These are phyloP conservation scores for Xylariaceae sp. DNA, from an alignment of 2,329 filamentous ascomycete genomes.

Conservation along the genomic window DNA sequence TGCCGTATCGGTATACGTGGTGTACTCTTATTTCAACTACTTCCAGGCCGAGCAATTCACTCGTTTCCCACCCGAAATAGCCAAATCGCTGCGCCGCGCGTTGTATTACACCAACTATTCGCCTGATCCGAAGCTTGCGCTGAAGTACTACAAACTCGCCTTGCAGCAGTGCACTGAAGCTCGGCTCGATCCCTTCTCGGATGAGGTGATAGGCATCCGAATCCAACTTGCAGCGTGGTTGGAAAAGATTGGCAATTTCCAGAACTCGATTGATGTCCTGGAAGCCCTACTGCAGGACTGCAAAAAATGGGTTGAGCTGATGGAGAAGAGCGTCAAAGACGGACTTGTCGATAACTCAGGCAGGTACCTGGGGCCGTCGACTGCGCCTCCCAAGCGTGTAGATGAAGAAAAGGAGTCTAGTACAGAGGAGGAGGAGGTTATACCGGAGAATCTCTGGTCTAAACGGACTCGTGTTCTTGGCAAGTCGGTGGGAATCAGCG, in stretches of 20 bases:
- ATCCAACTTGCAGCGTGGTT: slow-evolving; percentile 75
- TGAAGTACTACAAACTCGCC: slow-evolving; percentile 79
- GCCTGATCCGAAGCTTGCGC: slow-evolving; percentile 67
- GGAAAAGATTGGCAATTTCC: slow-evolving; percentile 67
- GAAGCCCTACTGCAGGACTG: slow-evolving; percentile 71
- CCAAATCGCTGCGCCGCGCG: slow-evolving; percentile 73
- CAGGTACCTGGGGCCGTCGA: slow-evolving; percentile 23
- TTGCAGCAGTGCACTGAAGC: slow-evolving; percentile 66
- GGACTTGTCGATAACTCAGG: slow-evolving; percentile 41
- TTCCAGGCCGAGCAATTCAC: slow-evolving; percentile 53
- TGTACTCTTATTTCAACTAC: slow-evolving; percentile 46
- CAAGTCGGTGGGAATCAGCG: slow-evolving; percentile 68
- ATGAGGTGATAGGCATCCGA: slow-evolving; percentile 86
- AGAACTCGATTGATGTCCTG: slow-evolving; percentile 68
- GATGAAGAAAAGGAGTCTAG: slow-evolving; percentile 14
- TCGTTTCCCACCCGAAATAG: slow-evolving; percentile 62
- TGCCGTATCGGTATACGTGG: slow-evolving; percentile 34
- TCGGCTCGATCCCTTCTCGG: slow-evolving; percentile 80
- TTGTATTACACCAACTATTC: slow-evolving; percentile 80
- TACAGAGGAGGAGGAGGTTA: slow-evolving; percentile 15
- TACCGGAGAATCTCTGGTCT: slow-evolving; percentile 46
- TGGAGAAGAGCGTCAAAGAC: slow-evolving; percentile 46
- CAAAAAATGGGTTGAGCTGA: slow-evolving; percentile 51
- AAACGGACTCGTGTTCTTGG: slow-evolving; percentile 63
- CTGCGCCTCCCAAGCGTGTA: slow-evolving; percentile 5